Percentiles rank a stretch among this genome's conserved stretches.
Conservation (phyloP, 345 rosid species). For the Gossypium bickii region DNA sequence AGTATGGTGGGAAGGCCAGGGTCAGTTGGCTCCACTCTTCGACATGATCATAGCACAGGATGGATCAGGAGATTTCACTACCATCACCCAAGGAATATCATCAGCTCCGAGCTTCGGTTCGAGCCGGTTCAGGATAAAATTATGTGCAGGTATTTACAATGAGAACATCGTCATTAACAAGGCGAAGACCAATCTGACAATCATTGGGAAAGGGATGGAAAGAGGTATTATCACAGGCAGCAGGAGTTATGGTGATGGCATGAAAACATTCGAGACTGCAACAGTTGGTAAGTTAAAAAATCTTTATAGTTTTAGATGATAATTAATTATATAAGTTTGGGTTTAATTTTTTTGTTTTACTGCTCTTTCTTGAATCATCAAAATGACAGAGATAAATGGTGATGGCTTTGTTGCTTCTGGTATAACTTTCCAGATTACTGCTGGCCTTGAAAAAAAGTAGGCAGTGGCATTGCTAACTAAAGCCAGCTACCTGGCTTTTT, state of each 20-base stretch:
- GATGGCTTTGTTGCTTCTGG: constrained; percentile 9
- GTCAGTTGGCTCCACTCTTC: too few relatives aligned
- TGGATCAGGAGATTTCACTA: constrained; percentile 13
- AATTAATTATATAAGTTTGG: background rate
- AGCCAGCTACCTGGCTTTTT: background rate
- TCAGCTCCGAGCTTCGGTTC: background rate
- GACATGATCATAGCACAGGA: background rate
- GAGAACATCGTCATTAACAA: constrained; percentile 31
- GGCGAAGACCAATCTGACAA: constrained; percentile 28
- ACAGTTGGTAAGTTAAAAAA: constrained; percentile 28
- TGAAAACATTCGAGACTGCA: constrained; percentile 31
- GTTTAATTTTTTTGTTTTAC: background rate
- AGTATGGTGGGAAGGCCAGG: too few relatives aligned
- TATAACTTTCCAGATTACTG: constrained; percentile 4
- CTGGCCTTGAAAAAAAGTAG: background rate
- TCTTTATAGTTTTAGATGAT: background rate
- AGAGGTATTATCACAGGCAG: constrained; percentile 35
- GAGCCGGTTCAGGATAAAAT: constrained; percentile 14
- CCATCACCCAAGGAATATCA: constrained; percentile 1
- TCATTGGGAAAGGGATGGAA: constrained; percentile 38
- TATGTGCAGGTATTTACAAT: constrained; percentile 31
- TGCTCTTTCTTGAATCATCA: background rate
- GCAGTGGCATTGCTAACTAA: constrained; percentile 1
- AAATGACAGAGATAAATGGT: background rate
- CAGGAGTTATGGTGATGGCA: constrained; percentile 31